These are phyloP conservation scores for Umbelopsis vinacea DNA, from an alignment of 192 early-diverging fungal genomes.

Conservation along the genomic window DNA sequence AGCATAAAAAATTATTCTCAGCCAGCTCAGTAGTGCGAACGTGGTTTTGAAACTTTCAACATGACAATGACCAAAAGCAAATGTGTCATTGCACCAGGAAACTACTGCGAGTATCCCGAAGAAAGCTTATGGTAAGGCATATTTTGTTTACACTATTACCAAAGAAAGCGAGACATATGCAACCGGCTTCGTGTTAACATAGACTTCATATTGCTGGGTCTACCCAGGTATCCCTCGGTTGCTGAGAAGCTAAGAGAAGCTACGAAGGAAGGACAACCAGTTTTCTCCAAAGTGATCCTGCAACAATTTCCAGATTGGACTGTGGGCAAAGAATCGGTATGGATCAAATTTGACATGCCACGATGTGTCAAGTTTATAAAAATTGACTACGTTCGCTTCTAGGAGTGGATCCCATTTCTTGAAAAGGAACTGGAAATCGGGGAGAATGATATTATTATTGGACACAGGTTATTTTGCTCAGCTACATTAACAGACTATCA, in stretches of 20 bases:
- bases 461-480: not conserved
- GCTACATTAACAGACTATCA: not conserved
- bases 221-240: slow-evolving; percentile 40
- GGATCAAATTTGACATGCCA: slow-evolving; percentile 18
- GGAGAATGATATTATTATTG: not conserved
- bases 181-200: too few species aligned
- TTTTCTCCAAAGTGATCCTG: slow-evolving; percentile 39
- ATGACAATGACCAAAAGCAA: not conserved
- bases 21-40: not conserved
- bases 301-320: slow-evolving; percentile 44
- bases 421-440: not conserved
- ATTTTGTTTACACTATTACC: not conserved
- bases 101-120: not conserved
- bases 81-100: not conserved
- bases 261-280: slow-evolving; percentile 18
- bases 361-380: not conserved
- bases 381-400: not conserved
- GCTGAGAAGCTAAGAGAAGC: slow-evolving; percentile 32
- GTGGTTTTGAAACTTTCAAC: not conserved
- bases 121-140: not conserved
- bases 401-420: not conserved
- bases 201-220: too few species aligned
- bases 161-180: not conserved
- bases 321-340: slow-evolving; percentile 41
- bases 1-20: not conserved